These are phyloP conservation scores for Zygotorulaspora sp. DNA, from an alignment of 805 yeast species.

Conservation along the genomic window DNA sequence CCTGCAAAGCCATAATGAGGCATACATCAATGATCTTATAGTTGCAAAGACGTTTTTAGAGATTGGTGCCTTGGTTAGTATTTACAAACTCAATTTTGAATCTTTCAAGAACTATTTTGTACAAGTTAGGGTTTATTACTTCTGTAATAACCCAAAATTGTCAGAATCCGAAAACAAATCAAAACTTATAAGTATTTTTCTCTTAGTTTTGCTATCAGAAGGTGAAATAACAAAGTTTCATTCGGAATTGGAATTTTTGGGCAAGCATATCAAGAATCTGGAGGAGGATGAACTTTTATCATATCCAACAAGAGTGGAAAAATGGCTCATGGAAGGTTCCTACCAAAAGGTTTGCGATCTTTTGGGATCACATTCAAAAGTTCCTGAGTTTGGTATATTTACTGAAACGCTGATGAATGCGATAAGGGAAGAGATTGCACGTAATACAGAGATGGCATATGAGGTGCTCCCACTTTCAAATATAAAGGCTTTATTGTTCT, in stretches of 20 bases:
- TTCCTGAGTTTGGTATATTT: slow-evolving; percentile 74
- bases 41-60: slow-evolving; percentile 82
- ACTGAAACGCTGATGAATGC: slow-evolving; percentile 71
- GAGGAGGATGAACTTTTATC: slow-evolving; percentile 68
- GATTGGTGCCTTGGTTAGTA: slow-evolving; percentile 77
- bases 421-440: slow-evolving; percentile 80
- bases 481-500: slow-evolving; percentile 74
- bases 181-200: slow-evolving; percentile 69
- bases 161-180: slow-evolving; percentile 55
- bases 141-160: slow-evolving; percentile 34
- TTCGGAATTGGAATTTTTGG: slow-evolving; percentile 75
- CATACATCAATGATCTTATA: slow-evolving; percentile 56
- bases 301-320: slow-evolving; percentile 85
- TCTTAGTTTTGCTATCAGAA: slow-evolving; percentile 71
- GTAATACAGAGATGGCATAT: slow-evolving; percentile 77
- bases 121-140: slow-evolving; percentile 76
- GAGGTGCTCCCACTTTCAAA: slow-evolving; percentile 71
- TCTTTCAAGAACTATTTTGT: slow-evolving; percentile 69
- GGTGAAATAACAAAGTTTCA: slow-evolving; percentile 87
- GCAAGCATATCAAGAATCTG: slow-evolving; percentile 40
- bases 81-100: slow-evolving; percentile 56
- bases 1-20: slow-evolving; percentile 30
- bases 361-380: slow-evolving; percentile 40
- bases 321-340: slow-evolving; percentile 94
- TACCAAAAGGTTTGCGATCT: slow-evolving; percentile 87